Conservation (phyloP, 495 filamentous ascomycete species). For the Talaromyces stipitatus region DNA sequence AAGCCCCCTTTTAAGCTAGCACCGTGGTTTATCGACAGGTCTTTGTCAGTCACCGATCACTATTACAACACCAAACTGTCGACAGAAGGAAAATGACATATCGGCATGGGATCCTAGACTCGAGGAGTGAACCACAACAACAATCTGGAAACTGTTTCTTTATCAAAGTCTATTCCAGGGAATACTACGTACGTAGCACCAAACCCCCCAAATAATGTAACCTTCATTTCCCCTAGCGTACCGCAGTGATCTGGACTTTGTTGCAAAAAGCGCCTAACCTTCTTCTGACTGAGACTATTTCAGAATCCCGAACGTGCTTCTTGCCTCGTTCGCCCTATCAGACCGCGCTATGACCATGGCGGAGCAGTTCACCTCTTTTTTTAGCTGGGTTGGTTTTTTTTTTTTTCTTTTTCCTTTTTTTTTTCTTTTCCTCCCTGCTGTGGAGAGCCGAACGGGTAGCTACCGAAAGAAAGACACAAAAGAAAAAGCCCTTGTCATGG, state of each 20-base stretch:
- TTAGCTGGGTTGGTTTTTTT: too few relatives aligned
- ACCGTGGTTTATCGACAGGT: background rate
- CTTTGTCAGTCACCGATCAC: background rate
- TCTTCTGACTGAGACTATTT: background rate
- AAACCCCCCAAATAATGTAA: background rate
- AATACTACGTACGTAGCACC: background rate
- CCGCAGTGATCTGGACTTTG: background rate
- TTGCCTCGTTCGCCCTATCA: background rate
- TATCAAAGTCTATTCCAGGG: background rate
- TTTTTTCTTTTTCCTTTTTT: too few relatives aligned
- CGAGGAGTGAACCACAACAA: background rate
- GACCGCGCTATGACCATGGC: background rate
- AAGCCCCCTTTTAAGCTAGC: background rate
- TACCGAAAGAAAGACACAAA: background rate
- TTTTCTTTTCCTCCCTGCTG: background rate
- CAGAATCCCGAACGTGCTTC: background rate
- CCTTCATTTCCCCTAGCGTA: background rate
- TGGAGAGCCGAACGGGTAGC: background rate
- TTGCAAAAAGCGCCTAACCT: background rate
- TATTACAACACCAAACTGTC: background rate
- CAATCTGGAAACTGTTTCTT: background rate
- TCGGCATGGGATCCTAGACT: conserved; percentile 1
- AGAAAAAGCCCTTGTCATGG: background rate
- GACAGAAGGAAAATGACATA: background rate
- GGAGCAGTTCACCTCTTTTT: too few relatives aligned